Percentiles rank a stretch among this genome's conserved stretches.
phyloP scores from a whole-genome alignment of 805 yeast species.

The Naumovozyma baii region DNA sequence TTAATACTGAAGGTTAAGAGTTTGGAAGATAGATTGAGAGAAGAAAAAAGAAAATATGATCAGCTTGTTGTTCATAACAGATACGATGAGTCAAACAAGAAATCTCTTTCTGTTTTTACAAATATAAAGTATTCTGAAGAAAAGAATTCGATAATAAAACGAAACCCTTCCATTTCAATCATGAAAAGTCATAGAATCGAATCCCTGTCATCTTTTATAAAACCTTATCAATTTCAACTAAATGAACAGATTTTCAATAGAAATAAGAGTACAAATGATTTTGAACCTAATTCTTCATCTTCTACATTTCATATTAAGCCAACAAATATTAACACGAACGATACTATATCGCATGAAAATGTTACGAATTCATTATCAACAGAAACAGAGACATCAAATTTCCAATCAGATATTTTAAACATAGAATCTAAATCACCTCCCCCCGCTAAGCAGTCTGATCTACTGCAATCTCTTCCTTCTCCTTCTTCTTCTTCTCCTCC shows the following conservation, averaged over 20 bases:
- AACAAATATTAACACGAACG: too few species aligned
- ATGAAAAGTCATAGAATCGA: conserved; percentile 17
- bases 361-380: not conserved
- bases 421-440: too few species aligned
- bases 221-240: not conserved
- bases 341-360: too few species aligned
- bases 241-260: not conserved
- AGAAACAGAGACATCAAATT: too few species aligned
- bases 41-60: conserved; percentile 16
- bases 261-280: too few species aligned
- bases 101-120: conserved; percentile 12
- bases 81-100: conserved; percentile 6
- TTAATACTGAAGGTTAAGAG: conserved; percentile 48
- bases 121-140: conserved; percentile 5
- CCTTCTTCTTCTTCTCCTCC: conserved; percentile 15
- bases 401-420: too few species aligned
- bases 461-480: conserved; percentile 22
- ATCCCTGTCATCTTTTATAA: conserved; percentile 15
- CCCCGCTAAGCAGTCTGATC: too few species aligned
- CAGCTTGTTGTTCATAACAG: conserved; percentile 13
- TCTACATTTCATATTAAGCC: too few species aligned
- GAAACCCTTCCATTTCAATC: conserved; percentile 5
- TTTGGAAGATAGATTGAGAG: conserved; percentile 39
- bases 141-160: not conserved
- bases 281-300: too few species aligned